Percentiles rank a stretch among this genome's conserved stretches.
These are phyloP conservation scores for Colletotrichum brevisporum DNA, from an alignment of 2,329 filamentous ascomycete genomes.

Conservation along the genomic window DNA sequence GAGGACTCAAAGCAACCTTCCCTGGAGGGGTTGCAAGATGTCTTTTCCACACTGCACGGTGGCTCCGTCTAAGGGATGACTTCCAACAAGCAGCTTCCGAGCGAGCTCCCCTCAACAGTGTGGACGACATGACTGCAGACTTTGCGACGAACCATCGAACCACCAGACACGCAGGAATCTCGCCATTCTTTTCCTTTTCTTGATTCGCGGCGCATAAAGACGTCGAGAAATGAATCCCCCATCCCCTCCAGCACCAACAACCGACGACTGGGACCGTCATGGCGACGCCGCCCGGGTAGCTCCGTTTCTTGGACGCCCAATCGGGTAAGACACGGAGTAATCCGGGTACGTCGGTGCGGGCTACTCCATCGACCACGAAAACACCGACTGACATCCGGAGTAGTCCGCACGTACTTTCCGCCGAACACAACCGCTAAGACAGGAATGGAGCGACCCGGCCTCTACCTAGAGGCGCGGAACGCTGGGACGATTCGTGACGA, in stretches of 20 bases:
- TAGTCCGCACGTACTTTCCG: background rate
- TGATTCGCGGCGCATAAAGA: background rate
- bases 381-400: background rate
- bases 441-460: background rate
- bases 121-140: slow-evolving; percentile 10
- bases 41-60: background rate
- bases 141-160: background rate
- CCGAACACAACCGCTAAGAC: background rate
- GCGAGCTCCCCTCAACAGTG: background rate
- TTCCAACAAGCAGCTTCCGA: background rate
- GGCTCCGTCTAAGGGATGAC: background rate
- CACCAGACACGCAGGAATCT: background rate
- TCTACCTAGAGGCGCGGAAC: background rate
- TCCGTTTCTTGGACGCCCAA: background rate
- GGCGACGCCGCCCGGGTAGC: background rate
- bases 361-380: slow-evolving; percentile 15
- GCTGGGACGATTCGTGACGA: background rate
- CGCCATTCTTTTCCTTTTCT: slow-evolving; percentile 13
- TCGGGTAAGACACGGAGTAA: slow-evolving; percentile 11
- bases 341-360: slow-evolving; percentile 6
- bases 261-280: background rate
- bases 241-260: slow-evolving; percentile 1
- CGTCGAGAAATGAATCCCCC: background rate
- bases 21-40: slow-evolving; percentile 15
- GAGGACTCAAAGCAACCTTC: slow-evolving; percentile 42